These are phyloP conservation scores for Penicillium malachiteum DNA, from an alignment of 495 filamentous ascomycete species.

Conservation along the genomic window DNA sequence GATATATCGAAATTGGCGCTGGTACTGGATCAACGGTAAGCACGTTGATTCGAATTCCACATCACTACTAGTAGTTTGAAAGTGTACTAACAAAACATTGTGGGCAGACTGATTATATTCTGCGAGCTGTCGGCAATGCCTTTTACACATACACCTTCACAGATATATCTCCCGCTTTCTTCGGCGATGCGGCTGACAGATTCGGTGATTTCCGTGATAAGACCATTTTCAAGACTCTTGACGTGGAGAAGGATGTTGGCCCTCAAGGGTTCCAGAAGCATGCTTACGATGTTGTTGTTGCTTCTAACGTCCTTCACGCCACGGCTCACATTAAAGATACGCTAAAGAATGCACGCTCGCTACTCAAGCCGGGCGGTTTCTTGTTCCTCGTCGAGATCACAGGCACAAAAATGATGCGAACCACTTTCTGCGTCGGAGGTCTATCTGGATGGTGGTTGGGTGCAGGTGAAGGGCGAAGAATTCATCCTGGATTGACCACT, in stretches of 20 bases:
- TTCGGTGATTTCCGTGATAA: conserved; percentile 15
- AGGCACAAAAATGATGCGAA: conserved; percentile 24
- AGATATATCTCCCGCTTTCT: conserved; percentile 38
- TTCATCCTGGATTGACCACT: conserved; percentile 5
- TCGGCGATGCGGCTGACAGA: not conserved
- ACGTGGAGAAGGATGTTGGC: not conserved
- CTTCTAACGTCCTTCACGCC: not conserved
- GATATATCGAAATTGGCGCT: not conserved
- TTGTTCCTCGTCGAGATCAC: conserved; percentile 40
- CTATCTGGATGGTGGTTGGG: conserved; percentile 30
- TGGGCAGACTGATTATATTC: no score
- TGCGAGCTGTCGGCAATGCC: not conserved
- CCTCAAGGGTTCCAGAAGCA: not conserved
- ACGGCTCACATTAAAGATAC: not conserved
- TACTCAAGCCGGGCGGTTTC: conserved; percentile 20
- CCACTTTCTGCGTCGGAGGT: conserved; percentile 9
- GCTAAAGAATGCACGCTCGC: not conserved
- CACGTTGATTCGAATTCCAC: no score
- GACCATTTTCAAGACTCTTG: conserved; percentile 41
- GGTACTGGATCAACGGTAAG: not conserved
- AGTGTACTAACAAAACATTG: no score
- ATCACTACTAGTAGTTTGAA: no score
- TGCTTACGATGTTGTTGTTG: not conserved
- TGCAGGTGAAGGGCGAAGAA: conserved; percentile 11
- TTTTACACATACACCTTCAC: not conserved